These are phyloP conservation scores for Cyathus striatus DNA, from an alignment of 768 basidiomycete species.

Conservation along the genomic window DNA sequence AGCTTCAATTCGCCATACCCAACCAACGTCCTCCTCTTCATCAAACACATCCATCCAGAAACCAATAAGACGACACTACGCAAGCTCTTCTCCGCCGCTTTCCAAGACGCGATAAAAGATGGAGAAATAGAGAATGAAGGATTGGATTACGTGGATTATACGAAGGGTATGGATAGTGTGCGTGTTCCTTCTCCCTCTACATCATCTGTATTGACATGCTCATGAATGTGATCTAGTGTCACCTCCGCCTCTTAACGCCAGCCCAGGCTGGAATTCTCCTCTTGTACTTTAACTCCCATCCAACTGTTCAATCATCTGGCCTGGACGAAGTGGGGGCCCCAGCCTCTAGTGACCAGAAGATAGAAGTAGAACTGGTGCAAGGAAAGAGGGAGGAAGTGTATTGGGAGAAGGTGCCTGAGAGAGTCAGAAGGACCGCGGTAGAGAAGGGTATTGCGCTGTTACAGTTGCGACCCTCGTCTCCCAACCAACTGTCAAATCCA, in stretches of 20 bases:
- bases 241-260: constrained; percentile 61
- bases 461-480: too few relatives aligned
- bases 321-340: constrained; percentile 50
- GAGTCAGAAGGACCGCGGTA: constrained; percentile 59
- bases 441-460: constrained; percentile 28
- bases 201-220: not conserved
- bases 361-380: constrained; percentile 50
- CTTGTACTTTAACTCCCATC: constrained; percentile 32
- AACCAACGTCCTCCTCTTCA: constrained; percentile 61
- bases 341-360: constrained; percentile 11
- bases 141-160: constrained; percentile 78
- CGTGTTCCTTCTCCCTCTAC: constrained; percentile 15
- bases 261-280: constrained; percentile 39
- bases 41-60: constrained; percentile 62
- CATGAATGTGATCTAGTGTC: constrained; percentile 58
- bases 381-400: constrained; percentile 69
- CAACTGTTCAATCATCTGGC: constrained; percentile 39
- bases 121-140: constrained; percentile 17
- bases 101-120: constrained; percentile 11
- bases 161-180: constrained; percentile 72
- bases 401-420: constrained; percentile 78
- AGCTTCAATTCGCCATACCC: constrained; percentile 45
- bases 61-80: constrained; percentile 82
- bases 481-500: too few relatives aligned
- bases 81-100: constrained; percentile 43